These are phyloP conservation scores for Conidiobolus incongruus DNA, from an alignment of 371 early-diverging fungal species.

Conservation along the genomic window DNA sequence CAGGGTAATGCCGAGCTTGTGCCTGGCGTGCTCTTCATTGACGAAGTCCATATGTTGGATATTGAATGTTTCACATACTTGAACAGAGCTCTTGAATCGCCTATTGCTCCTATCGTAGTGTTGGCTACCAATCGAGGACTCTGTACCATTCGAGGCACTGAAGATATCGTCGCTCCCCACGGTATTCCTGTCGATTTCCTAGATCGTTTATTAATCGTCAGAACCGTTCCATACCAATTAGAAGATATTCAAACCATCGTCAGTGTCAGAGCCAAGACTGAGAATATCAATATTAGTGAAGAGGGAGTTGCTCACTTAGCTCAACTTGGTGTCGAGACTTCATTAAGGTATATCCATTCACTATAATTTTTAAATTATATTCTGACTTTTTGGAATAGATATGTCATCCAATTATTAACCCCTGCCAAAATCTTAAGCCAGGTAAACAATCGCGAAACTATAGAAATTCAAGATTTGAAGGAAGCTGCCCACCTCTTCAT, in stretches of 20 bases:
- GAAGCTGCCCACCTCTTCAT: slow-evolving; percentile 69
- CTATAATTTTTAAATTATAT: background rate
- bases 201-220: slow-evolving; percentile 88
- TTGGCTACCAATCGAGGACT: slow-evolving; percentile 95
- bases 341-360: slow-evolving; percentile 13
- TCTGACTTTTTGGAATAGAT: slow-evolving; percentile 24
- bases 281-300: slow-evolving; percentile 47
- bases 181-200: slow-evolving; percentile 95
- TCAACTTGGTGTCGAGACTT: slow-evolving; percentile 59
- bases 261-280: slow-evolving; percentile 75
- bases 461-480: slow-evolving; percentile 60
- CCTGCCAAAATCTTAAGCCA: slow-evolving; percentile 70
- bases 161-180: slow-evolving; percentile 75
- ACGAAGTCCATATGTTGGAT: slow-evolving; percentile 98
- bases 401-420: slow-evolving; percentile 93
- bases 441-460: slow-evolving; percentile 58
- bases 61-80: slow-evolving; percentile 97
- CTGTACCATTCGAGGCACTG: slow-evolving; percentile 84
- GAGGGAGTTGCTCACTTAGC: slow-evolving; percentile 59
- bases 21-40: slow-evolving; percentile 94
- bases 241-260: slow-evolving; percentile 85
- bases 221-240: slow-evolving; percentile 73
- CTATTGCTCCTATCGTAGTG: slow-evolving; percentile 91
- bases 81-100: slow-evolving; percentile 88
- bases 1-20: slow-evolving; percentile 95